Evolutionary conservation across 106 monocot species (phyloP).

Genomic region (Vanilla planifolia): DNA sequence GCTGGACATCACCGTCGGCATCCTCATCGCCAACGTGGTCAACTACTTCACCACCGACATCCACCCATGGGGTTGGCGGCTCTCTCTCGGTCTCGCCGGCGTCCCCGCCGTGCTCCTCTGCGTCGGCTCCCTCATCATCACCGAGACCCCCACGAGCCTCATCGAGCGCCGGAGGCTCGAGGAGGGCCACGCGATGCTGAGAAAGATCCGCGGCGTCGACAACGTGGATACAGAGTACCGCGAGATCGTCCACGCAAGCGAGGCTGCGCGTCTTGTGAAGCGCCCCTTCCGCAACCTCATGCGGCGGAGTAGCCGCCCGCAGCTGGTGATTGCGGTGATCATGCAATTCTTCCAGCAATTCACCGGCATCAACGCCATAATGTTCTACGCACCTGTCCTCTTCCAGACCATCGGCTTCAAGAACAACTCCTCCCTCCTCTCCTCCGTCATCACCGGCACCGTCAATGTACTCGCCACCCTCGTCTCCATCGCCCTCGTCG

Average conservation of each 20-base stretch:
- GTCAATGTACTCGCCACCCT: conserved; percentile 36
- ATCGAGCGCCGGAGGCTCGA: conserved; percentile 17
- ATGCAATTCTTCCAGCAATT: conserved; percentile 49
- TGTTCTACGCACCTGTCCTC: conserved; percentile 51
- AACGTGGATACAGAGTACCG: conserved; percentile 28
- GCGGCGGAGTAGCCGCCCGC: conserved; percentile 25
- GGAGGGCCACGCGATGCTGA: conserved; percentile 21
- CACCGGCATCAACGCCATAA: conserved; percentile 48
- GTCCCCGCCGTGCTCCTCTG: conserved; percentile 22
- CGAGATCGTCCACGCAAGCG: conserved; percentile 24
- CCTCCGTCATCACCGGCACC: conserved; percentile 35
- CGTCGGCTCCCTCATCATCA: conserved; percentile 20
- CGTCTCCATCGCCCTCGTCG: conserved; percentile 29
- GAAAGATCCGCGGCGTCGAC: conserved; percentile 23
- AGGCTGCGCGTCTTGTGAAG: neutral
- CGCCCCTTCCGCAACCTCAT: conserved; percentile 18
- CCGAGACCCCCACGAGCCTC: conserved; percentile 22
- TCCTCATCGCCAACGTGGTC: conserved; percentile 14
- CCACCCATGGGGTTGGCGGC: conserved; percentile 13
- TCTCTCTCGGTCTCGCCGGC: conserved; percentile 14
- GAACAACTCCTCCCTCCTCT: conserved; percentile 21
- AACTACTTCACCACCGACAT: conserved; percentile 19
- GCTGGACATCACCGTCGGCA: conserved; percentile 18
- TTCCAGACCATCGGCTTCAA: conserved; percentile 47
- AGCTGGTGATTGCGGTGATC: conserved; percentile 32